Base-by-base conservation (phyloP, 345 rosid genomes). In the Schrenkiella parvula region DNA sequence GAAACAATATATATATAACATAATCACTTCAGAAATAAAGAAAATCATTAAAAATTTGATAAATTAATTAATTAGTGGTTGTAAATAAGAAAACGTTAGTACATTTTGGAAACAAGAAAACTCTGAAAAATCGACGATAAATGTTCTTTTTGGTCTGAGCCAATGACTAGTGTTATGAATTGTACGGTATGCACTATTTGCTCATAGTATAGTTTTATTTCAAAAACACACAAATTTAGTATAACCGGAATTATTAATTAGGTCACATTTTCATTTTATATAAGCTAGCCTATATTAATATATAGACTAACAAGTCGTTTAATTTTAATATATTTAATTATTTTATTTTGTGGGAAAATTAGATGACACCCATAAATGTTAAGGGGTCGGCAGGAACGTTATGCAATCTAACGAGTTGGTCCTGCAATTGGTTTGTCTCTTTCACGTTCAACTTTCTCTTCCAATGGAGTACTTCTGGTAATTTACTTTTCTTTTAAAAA, bases 321-420 rank as follows among this genome's bases (percentile, higher is more conserved):
- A n/a, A n/a, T n/a, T 5, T 10, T 10, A 19, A 22, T 19, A n/a
- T 37, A 47, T 13, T 37, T 41, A 28, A 64, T 7, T 23, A 2
- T 41, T 39, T 0, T 32, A 2, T 38, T 19, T 22, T 43, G 18
- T 53, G 42, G 13, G 5, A 17, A 34, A 31, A 62, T 7, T 63
- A 92, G 96, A 82, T 92, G 61, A 89, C 91, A 65, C 95, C 95
- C 0, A 88, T 89, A 78, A 86, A 86, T 79, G 81, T 88, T 83
- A 92, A 88, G 64, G 96, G 88, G 8, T 80, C 89, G 32, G 98
- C 92, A 28, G 98, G 95, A 57, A 92, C 96, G 72, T 79, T 92
- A 3, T 90, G 90, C 82, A 84, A 90, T 39, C 47, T 92, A 42
- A 84, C 86, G 22, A 89, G 86, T 75, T 89, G 98, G 98, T 68